Conservation (phyloP, 2,329 filamentous ascomycete species). For the Penicillium sp. region DNA sequence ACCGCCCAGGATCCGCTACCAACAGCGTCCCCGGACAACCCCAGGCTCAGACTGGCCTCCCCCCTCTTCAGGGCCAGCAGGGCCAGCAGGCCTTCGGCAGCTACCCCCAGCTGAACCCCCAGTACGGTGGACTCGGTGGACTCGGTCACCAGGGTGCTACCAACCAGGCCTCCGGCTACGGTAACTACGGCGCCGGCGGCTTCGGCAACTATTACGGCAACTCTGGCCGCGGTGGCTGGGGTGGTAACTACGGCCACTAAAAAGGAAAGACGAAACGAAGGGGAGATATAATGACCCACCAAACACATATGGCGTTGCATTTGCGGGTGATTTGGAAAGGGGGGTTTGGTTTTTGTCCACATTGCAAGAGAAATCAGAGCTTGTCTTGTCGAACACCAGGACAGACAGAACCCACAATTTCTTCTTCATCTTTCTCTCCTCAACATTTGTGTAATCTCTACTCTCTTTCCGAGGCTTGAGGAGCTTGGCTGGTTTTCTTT, state of each 20-base stretch:
- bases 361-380: constrained; percentile 7
- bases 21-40: constrained; percentile 58
- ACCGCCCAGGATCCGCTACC: constrained; percentile 63
- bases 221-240: constrained; percentile 47
- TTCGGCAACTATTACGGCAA: constrained; percentile 48
- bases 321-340: constrained; percentile 26
- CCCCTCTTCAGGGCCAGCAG: constrained; percentile 56
- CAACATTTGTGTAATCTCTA: constrained; percentile 44
- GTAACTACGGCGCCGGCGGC: constrained; percentile 43
- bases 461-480: constrained; percentile 32
- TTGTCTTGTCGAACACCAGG: constrained; percentile 11
- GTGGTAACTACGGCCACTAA: constrained; percentile 50
- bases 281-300: constrained; percentile 23
- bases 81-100: constrained; percentile 58
- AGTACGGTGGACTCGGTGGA: constrained; percentile 52
- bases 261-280: constrained; percentile 15
- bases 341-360: constrained; percentile 15
- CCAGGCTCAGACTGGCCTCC: constrained; percentile 52
- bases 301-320: constrained; percentile 33
- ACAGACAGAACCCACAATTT: constrained; percentile 23
- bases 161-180: constrained; percentile 43
- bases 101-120: constrained; percentile 57
- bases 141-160: constrained; percentile 46
- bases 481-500: constrained; percentile 38
- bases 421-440: constrained; percentile 29